Conservation (phyloP, 805 yeast species). For the Yamadazyma nakazawae region DNA sequence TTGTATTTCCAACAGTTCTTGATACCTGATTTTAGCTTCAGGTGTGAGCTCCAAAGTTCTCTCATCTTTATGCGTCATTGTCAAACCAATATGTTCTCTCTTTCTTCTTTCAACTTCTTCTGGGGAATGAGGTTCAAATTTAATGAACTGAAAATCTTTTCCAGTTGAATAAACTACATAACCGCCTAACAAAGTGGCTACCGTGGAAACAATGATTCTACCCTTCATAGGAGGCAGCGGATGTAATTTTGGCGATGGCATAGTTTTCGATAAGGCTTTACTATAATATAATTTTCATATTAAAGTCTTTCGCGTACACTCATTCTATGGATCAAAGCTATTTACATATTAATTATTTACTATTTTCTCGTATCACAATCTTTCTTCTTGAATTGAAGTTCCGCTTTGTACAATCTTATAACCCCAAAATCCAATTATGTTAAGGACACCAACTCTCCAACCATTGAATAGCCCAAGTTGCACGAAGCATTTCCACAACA, state of each 20-base stretch:
- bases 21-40: constrained; percentile 37
- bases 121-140: constrained; percentile 34
- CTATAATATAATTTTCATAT: not conserved
- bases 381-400: constrained; percentile 32
- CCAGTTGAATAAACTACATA: constrained; percentile 32
- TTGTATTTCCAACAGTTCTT: constrained; percentile 21
- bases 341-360: constrained; percentile 1
- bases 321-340: not conserved
- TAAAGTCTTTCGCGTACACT: constrained; percentile 5
- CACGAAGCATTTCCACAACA: constrained; percentile 33
- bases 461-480: constrained; percentile 63
- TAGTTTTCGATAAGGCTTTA: not conserved
- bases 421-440: constrained; percentile 82
- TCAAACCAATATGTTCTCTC: constrained; percentile 28
- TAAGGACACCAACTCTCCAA: constrained; percentile 83
- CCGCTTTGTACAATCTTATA: constrained; percentile 54
- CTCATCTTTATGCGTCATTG: constrained; percentile 29
- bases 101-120: constrained; percentile 39
- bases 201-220: constrained; percentile 33
- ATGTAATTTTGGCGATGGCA: constrained; percentile 5
- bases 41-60: constrained; percentile 42
- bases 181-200: constrained; percentile 33
- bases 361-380: constrained; percentile 16
- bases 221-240: constrained; percentile 35
- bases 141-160: constrained; percentile 38